Evolutionary conservation across 306 rosid species (phyloP).

Genomic region (Prinsepia uniflora): DNA sequence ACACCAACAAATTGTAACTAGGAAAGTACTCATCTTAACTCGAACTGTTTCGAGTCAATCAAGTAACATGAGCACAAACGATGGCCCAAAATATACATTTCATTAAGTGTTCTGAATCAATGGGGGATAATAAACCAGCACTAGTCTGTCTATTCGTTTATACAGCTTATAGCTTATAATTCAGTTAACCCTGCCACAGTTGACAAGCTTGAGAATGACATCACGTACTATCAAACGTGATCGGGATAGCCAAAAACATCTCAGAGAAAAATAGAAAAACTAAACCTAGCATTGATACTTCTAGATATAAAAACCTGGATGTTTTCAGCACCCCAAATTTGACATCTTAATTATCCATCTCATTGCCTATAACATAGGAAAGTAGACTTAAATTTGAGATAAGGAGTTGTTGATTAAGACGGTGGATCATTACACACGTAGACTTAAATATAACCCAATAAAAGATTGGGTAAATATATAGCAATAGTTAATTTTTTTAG

Average conservation of each 20-base stretch:
- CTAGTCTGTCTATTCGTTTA: neutral
- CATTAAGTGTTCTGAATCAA: neutral
- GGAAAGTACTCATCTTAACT: no score
- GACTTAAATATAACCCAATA: no score
- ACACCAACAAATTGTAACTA: no score
- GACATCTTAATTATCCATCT: constrained; percentile 6
- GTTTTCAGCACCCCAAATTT: neutral
- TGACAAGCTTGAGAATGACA: neutral
- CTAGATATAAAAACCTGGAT: neutral
- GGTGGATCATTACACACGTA: no score
- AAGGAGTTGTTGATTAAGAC: no score
- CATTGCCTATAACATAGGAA: no score
- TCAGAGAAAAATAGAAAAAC: neutral
- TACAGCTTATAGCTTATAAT: constrained; percentile 2
- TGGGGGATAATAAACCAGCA: neutral
- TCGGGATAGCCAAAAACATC: neutral
- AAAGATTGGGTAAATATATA: no score
- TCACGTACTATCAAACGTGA: neutral
- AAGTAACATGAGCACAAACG: neutral
- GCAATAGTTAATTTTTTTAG: no score
- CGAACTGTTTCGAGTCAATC: no score
- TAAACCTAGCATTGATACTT: constrained; percentile 11
- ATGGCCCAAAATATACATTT: neutral
- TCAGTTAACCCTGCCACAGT: neutral
- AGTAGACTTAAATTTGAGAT: no score